Percentiles rank a stretch among this genome's conserved stretches.
phyloP scores from a whole-genome alignment of 805 yeast genomes.

The Candida morakotiae region DNA sequence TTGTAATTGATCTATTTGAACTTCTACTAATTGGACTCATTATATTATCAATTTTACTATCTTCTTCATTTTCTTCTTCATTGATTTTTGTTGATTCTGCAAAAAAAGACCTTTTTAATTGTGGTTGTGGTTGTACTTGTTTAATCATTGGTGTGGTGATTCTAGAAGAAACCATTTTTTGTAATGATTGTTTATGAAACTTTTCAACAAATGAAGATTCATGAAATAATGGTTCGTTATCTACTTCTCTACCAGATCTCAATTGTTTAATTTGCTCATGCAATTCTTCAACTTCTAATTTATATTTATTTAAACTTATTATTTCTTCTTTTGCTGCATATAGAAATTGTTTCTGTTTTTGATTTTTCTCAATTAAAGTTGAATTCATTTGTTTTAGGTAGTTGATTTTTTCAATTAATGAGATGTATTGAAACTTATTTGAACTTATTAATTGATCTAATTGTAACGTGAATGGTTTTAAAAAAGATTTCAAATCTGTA shows the following conservation, averaged over 20 bases:
- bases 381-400: not conserved
- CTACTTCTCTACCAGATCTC: not conserved
- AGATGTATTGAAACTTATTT: slow-evolving; percentile 6
- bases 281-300: slow-evolving; percentile 3
- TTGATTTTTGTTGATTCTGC: slow-evolving; percentile 10
- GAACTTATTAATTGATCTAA: slow-evolving; percentile 5
- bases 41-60: not conserved
- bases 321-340: slow-evolving; percentile 10
- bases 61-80: not conserved
- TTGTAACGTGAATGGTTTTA: slow-evolving; percentile 6
- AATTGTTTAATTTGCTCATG: not conserved
- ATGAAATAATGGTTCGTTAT: not conserved
- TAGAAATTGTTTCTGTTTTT: slow-evolving; percentile 8
- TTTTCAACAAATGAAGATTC: slow-evolving; percentile 6
- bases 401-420: slow-evolving; percentile 6
- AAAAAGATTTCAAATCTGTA: slow-evolving; percentile 3
- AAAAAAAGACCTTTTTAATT: slow-evolving; percentile 4
- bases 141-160: not conserved
- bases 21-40: not conserved
- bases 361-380: slow-evolving; percentile 6
- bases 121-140: not conserved
- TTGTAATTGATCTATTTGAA: not conserved
- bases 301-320: slow-evolving; percentile 5
- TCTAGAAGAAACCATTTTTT: not conserved
- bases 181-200: slow-evolving; percentile 7